Evolutionary conservation across 73 alveolate species (phyloP), one percentile per base, ranked within the genome.

Genomic region (Stentor coeruleus): DNA sequence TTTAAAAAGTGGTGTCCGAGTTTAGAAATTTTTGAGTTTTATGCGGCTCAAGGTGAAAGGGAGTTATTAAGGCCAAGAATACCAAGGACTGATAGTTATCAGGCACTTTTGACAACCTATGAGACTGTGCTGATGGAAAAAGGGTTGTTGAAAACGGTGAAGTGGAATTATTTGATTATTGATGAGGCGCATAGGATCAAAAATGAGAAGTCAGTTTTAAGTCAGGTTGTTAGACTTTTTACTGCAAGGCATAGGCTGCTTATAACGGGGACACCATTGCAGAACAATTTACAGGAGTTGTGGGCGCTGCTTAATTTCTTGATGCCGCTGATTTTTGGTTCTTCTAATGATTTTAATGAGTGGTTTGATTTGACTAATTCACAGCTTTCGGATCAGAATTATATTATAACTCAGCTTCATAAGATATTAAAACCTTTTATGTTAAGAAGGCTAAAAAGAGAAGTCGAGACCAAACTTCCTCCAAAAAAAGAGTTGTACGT

Each of bases 1-100:
- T 91, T 98, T 77, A 97, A 98, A 89, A 95, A 95, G 86, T 98
- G 99, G 99, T 93, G 99, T 81, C 99, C 99, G 30, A 98, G 97
- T 38, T 91, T 98, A 86, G 97, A 98, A 83, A 96, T 98, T 38
- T 90, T 96, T 84, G 96, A 99, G 39, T 98, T 97, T 84, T 97
- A 87, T 80, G 99, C 99, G 3, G 84, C 90, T 30, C 97, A 93
- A 57, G 92, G 90, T 81, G 99, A 96, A 58, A 92, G 99, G 42
- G 97, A 97, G 75, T 82, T 87, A 77, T 97, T 97, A 86, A 89
- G 99, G 81, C 94, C 95, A 77, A 99, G 99, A 30, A 97, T 99
- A 99, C 84, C 93, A 58, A 84, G 89, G 59, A 97, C 95, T 30
- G 96, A 98, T 85, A 88, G 98, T 31, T 98, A 97, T 92, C 99